phyloP scores from a whole-genome alignment of 768 basidiomycete genomes.

The Hygrophorus pudorinus region DNA sequence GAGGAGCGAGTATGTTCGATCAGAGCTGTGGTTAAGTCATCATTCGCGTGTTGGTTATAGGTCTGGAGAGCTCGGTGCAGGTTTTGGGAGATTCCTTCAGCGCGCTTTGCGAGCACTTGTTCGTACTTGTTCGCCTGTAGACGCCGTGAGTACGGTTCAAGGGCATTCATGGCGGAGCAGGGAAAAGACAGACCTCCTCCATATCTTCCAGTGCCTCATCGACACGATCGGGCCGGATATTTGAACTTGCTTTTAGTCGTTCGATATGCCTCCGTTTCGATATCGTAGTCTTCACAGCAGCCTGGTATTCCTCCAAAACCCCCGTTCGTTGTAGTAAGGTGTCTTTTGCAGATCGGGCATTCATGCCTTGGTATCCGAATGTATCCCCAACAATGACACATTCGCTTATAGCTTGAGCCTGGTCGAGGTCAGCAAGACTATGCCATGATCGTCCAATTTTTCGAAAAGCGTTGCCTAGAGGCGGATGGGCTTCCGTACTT shows the following conservation, averaged over 20 bases:
- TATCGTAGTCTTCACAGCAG: conserved; percentile 87
- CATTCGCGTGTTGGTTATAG: conserved; percentile 81
- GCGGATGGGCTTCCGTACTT: conserved; percentile 79
- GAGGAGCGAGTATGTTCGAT: conserved; percentile 90
- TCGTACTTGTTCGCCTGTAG: conserved; percentile 85
- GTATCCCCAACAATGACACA: conserved; percentile 95
- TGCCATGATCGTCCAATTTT: conserved; percentile 87
- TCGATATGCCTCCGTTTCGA: conserved; percentile 90
- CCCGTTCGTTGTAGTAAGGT: conserved; percentile 83
- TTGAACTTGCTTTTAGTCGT: conserved; percentile 75
- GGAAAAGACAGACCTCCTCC: conserved; percentile 57
- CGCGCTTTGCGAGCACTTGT: conserved; percentile 70
- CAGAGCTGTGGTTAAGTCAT: conserved; percentile 83
- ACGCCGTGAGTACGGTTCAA: conserved; percentile 6
- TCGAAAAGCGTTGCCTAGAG: conserved; percentile 72
- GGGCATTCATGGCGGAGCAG: not conserved
- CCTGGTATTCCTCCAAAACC: conserved; percentile 90
- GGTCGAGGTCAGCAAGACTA: conserved; percentile 78
- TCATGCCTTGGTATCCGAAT: conserved; percentile 91
- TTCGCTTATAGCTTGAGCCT: conserved; percentile 88
- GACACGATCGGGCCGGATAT: conserved; percentile 76
- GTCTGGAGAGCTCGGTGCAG: conserved; percentile 78
- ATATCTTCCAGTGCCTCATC: conserved; percentile 89
- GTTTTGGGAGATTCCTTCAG: conserved; percentile 89
- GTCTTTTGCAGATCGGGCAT: conserved; percentile 95